Percentiles rank a stretch among this genome's conserved stretches.
phyloP scores from a whole-genome alignment of 1,284 basidiomycete species.

The Athelia psychrophila region DNA sequence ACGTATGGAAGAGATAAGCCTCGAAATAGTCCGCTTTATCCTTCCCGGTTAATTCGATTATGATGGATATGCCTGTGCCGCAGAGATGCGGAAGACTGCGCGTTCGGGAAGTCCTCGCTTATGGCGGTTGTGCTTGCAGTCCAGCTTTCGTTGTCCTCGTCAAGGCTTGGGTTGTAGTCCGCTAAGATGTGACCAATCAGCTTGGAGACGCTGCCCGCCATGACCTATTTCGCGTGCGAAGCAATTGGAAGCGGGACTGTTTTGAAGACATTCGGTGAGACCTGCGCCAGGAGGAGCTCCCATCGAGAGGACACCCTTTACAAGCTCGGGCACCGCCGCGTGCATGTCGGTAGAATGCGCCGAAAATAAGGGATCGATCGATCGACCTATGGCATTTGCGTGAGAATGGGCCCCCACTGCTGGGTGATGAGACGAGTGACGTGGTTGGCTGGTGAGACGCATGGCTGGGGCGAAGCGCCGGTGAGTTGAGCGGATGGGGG shows the following conservation, averaged over 20 bases:
- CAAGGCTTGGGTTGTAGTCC: constrained; percentile 46
- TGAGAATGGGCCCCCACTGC: too few relatives aligned
- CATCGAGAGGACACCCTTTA: too few relatives aligned
- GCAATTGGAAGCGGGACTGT: constrained; percentile 77
- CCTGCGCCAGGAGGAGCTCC: constrained; percentile 83
- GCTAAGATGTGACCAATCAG: constrained; percentile 82
- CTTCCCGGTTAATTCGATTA: constrained; percentile 96
- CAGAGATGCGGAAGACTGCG: constrained; percentile 83
- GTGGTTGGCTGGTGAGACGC: too few relatives aligned
- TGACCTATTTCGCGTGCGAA: constrained; percentile 91
- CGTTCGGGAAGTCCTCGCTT: constrained; percentile 47
- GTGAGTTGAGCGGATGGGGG: too few relatives aligned
- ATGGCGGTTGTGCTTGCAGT: constrained; percentile 4
- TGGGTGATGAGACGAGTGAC: too few relatives aligned
- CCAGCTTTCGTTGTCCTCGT: constrained; percentile 11
- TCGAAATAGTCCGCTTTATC: constrained; percentile 99
- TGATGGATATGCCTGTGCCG: constrained; percentile 88
- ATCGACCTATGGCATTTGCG: too few relatives aligned
- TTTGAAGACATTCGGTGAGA: constrained; percentile 61
- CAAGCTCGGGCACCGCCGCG: too few relatives aligned
- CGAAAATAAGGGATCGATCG: constrained; percentile 88
- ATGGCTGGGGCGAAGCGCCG: too few relatives aligned
- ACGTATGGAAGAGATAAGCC: constrained; percentile 93
- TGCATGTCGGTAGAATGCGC: constrained; percentile 65
- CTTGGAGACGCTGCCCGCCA: constrained; percentile 66